These are phyloP conservation scores for Sistotremastrum suecicum DNA, from an alignment of 768 basidiomycete genomes.

Conservation along the genomic window DNA sequence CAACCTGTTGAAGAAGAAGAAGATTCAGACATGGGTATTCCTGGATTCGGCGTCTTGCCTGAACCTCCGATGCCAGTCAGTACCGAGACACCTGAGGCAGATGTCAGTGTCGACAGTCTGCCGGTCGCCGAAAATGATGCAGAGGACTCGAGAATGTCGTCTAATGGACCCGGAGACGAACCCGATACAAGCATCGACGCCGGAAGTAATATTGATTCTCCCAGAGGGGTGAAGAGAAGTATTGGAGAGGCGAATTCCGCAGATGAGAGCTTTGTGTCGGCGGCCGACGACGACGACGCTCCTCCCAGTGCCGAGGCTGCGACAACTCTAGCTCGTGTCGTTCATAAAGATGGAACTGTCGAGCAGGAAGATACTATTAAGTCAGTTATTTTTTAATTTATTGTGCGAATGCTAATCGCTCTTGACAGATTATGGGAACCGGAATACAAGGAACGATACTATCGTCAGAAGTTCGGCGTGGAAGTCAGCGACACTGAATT, in stretches of 20 bases:
- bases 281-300: constrained; percentile 36
- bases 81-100: constrained; percentile 6
- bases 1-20: constrained; percentile 18
- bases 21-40: constrained; percentile 3
- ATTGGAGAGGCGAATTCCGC: constrained; percentile 22
- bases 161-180: constrained; percentile 9
- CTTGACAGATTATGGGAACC: constrained; percentile 77
- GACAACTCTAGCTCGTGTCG: constrained; percentile 46
- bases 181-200: constrained; percentile 6
- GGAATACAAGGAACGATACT: constrained; percentile 92
- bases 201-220: constrained; percentile 3
- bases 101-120: constrained; percentile 3
- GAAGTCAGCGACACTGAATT: constrained; percentile 58
- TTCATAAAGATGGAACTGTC: constrained; percentile 85
- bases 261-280: constrained; percentile 23
- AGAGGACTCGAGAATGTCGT: too few species aligned
- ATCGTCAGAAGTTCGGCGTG: constrained; percentile 81
- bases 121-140: constrained; percentile 8
- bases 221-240: constrained; percentile 32
- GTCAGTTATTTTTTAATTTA: constrained; percentile 31
- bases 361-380: constrained; percentile 89
- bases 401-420: constrained; percentile 2
- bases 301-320: constrained; percentile 27
- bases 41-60: background rate
- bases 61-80: constrained; percentile 1